Conservation (phyloP, 106 monocot species). For the Dactylorhiza incarnata region DNA sequence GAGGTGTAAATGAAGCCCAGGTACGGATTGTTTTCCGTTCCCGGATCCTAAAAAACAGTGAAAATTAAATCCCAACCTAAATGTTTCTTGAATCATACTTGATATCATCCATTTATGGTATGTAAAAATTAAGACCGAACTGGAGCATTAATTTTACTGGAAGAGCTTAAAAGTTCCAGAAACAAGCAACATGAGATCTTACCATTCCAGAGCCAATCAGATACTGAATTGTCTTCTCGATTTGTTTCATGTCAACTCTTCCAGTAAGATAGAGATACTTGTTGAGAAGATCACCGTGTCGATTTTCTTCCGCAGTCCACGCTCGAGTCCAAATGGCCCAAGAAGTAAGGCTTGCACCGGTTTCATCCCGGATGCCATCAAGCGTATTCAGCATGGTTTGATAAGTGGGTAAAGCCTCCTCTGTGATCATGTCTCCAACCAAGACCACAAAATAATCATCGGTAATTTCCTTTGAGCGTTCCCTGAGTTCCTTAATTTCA, state of each 20-base stretch:
- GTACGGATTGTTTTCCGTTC: conserved; percentile 61
- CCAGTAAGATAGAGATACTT: conserved; percentile 57
- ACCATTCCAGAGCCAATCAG: conserved; percentile 67
- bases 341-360: conserved; percentile 52
- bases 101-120: not conserved
- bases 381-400: conserved; percentile 66
- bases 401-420: conserved; percentile 58
- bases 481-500: conserved; percentile 39
- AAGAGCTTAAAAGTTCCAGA: not conserved
- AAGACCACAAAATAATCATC: conserved; percentile 60
- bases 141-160: not conserved
- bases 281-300: conserved; percentile 60
- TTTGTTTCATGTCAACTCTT: conserved; percentile 54
- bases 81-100: not conserved
- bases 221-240: conserved; percentile 64
- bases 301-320: conserved; percentile 65
- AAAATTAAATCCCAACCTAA: not conserved
- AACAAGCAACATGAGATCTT: conserved; percentile 1
- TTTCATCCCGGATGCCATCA: conserved; percentile 53
- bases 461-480: conserved; percentile 46
- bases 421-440: conserved; percentile 64
- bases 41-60: conserved; percentile 33
- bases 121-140: too few species aligned
- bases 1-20: conserved; percentile 63
- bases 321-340: conserved; percentile 65